Evolutionary conservation across 2,329 filamentous ascomycete species (phyloP).

Genomic region (Aspergillus latus): DNA sequence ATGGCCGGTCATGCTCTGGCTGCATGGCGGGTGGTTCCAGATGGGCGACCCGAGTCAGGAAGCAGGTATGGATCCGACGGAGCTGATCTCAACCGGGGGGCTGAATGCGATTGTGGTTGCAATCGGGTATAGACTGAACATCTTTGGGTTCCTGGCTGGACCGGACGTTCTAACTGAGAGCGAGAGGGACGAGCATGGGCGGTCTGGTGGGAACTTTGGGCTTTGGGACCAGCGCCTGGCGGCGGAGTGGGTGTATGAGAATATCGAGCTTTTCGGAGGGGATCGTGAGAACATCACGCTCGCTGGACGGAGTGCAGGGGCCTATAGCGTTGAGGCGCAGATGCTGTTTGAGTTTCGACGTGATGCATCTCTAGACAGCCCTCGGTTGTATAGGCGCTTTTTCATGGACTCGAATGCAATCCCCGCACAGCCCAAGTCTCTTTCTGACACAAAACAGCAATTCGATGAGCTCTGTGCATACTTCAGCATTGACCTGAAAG

Average conservation of each 20-base stretch:
- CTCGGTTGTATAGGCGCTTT: slow-evolving; percentile 33
- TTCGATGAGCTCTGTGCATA: slow-evolving; percentile 46
- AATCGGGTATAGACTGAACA: slow-evolving; percentile 51
- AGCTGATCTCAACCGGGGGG: slow-evolving; percentile 32
- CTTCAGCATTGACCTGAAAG: slow-evolving; percentile 29
- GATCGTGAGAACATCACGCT: slow-evolving; percentile 48
- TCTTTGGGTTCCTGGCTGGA: slow-evolving; percentile 52
- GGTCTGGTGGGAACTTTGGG: slow-evolving; percentile 41
- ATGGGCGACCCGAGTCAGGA: slow-evolving; percentile 47
- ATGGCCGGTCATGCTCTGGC: slow-evolving; percentile 35
- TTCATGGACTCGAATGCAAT: slow-evolving; percentile 51
- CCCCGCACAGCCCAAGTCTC: slow-evolving; percentile 46
- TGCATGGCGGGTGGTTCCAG: slow-evolving; percentile 51
- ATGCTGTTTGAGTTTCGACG: slow-evolving; percentile 43
- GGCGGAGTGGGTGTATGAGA: slow-evolving; percentile 52
- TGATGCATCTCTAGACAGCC: too few species aligned
- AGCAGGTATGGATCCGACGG: slow-evolving; percentile 45
- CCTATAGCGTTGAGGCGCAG: slow-evolving; percentile 37
- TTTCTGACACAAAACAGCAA: slow-evolving; percentile 39
- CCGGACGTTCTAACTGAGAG: slow-evolving; percentile 8
- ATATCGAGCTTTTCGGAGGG: slow-evolving; percentile 50
- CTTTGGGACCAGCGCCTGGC: slow-evolving; percentile 53
- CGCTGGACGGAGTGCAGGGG: slow-evolving; percentile 47
- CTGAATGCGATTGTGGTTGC: slow-evolving; percentile 46
- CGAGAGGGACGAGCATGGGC: slow-evolving; percentile 13